Conservation (phyloP, 225 moss, liverwort and hornwort species). For the Straminergon stramineum region DNA sequence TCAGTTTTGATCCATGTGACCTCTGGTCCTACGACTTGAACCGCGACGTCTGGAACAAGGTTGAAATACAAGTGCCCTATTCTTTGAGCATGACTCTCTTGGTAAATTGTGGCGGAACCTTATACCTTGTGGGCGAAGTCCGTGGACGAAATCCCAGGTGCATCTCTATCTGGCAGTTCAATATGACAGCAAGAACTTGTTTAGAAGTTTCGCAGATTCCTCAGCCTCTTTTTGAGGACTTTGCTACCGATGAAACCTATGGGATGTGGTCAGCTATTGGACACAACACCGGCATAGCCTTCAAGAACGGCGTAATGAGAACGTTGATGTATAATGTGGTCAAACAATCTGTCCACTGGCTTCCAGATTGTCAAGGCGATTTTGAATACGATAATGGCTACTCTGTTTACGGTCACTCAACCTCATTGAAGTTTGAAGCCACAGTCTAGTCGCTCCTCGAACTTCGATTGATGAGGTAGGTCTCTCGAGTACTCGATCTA, state of each 20-base stretch:
- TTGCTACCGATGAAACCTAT: conserved; percentile 25
- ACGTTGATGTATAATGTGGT: conserved; percentile 38
- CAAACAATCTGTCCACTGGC: conserved; percentile 24
- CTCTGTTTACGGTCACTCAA: conserved; percentile 43
- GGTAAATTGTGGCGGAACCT: conserved; percentile 22
- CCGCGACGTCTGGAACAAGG: conserved; percentile 34
- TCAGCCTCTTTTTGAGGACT: conserved; percentile 35
- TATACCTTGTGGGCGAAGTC: conserved; percentile 42
- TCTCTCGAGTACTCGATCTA: neutral
- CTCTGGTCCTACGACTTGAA: conserved; percentile 42
- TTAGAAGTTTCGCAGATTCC: conserved; percentile 32
- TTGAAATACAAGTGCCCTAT: conserved; percentile 34
- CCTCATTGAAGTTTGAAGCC: conserved; percentile 24
- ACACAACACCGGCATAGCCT: conserved; percentile 36
- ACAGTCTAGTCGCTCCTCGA: neutral
- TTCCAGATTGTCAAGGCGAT: conserved; percentile 34
- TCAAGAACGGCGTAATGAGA: conserved; percentile 40
- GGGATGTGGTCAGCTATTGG: conserved; percentile 59
- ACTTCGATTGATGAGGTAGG: neutral
- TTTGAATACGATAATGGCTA: conserved; percentile 47
- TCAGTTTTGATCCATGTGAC: conserved; percentile 49
- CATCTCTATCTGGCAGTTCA: conserved; percentile 52
- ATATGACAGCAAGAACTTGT: conserved; percentile 29
- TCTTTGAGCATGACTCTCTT: conserved; percentile 45
- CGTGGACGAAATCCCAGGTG: conserved; percentile 29